Percentiles rank a stretch among this genome's conserved stretches.
These are phyloP conservation scores for Salix suchowensis DNA, from an alignment of 345 rosid species.

Conservation along the genomic window DNA sequence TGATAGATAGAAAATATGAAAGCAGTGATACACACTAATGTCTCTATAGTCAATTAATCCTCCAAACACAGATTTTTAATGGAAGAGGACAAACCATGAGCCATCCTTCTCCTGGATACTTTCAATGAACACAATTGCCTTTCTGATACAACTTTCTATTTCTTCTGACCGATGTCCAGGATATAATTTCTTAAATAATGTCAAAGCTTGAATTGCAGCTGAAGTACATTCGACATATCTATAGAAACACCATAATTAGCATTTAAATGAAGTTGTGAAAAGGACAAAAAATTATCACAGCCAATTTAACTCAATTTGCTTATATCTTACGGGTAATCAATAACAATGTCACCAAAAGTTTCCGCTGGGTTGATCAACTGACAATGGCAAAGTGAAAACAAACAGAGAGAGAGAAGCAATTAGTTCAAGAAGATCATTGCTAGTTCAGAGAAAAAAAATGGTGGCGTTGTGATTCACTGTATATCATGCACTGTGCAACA, in stretches of 20 bases:
- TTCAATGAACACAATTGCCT: slow-evolving; percentile 62
- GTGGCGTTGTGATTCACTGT: neutral
- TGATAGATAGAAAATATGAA: neutral
- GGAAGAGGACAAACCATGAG: slow-evolving; percentile 67
- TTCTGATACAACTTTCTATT: slow-evolving; percentile 64
- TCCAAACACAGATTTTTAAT: slow-evolving; percentile 2
- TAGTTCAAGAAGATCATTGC: neutral
- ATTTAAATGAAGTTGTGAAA: neutral
- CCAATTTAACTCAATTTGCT: slow-evolving; percentile 11
- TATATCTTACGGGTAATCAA: slow-evolving; percentile 86
- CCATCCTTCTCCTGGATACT: slow-evolving; percentile 74
- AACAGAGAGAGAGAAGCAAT: neutral
- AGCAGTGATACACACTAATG: neutral
- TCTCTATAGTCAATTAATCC: neutral
- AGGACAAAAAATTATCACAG: neutral
- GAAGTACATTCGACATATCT: slow-evolving; percentile 95
- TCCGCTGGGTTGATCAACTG: slow-evolving; percentile 96
- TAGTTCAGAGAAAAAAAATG: neutral
- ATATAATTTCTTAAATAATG: slow-evolving; percentile 55
- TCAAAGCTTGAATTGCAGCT: slow-evolving; percentile 84
- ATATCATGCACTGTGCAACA: neutral
- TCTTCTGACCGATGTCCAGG: slow-evolving; percentile 79
- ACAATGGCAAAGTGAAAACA: neutral
- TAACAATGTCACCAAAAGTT: slow-evolving; percentile 96
- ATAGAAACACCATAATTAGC: slow-evolving; percentile 3